Evolutionary conservation across 805 yeast genomes (phyloP), one percentile per base, ranked within the genome.

Genomic region (Cyberlindnera americana): DNA sequence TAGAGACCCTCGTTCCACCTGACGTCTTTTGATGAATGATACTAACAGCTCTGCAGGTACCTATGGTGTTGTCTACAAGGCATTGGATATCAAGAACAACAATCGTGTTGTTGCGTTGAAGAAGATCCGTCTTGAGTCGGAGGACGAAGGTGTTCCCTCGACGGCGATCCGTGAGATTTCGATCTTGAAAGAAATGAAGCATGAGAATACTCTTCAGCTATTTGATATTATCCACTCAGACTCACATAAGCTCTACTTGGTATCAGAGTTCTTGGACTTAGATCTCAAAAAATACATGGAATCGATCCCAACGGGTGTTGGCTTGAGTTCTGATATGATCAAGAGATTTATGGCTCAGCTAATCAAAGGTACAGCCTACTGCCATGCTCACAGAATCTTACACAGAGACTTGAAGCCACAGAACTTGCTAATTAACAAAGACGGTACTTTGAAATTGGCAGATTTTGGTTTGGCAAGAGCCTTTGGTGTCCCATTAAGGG

Each of bases 231-330:
- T 93, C 46, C 99, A 93, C 61, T 84, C 96, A 2, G 97, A 90
- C 61, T 77, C 85, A 15, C 95, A 90, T 63, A 93, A 90, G 62
- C 73, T 93, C 39, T 91, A 95, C 56, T 73, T 93, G 34, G 99
- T 93, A 41, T 88, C 86, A 64, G 99, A 93, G 67, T 88, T 78
- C 56, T 75, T 93, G 61, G 99, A 93, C 61, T 75, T 91, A 65
- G 99, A 93, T 65, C 75, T 93, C 62, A 93, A 93, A 61, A 87
- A 87, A 64, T 93, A 91, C 66, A 93, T 93, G 99, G 99, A 93
- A 62, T 73, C 88, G 17, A 86, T 88, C 41, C 95, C 95, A 10
- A 84, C 82, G 47, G 95, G 95, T 34, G 93, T 79, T 49, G 95
- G 96, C 4, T 70, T 93, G 44, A 98, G 95, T 22, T 77, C 84